Percentiles rank a stretch among this genome's conserved stretches.
These are phyloP conservation scores for Hypoxylon sp. DNA, from an alignment of 2,329 filamentous ascomycete species.

Conservation along the genomic window DNA sequence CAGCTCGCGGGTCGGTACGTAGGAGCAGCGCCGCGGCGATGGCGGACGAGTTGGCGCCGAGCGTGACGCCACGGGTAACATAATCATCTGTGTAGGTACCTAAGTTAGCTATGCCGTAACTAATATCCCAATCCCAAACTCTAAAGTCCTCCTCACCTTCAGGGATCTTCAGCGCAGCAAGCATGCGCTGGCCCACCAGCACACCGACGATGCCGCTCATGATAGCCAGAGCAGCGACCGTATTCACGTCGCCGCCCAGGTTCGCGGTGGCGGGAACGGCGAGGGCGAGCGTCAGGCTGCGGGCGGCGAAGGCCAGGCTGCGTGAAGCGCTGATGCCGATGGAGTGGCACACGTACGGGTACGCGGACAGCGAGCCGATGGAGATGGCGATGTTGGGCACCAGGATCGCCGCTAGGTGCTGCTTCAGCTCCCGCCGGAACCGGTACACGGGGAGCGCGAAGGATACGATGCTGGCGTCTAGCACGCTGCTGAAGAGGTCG, in stretches of 20 bases:
- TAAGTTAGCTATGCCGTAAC: not conserved
- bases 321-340: constrained; percentile 68
- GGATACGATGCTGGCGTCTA: constrained; percentile 72
- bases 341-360: constrained; percentile 68
- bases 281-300: constrained; percentile 72
- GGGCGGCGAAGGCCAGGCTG: constrained; percentile 68
- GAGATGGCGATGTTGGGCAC: constrained; percentile 67
- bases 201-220: constrained; percentile 72
- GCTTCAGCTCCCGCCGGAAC: constrained; percentile 68
- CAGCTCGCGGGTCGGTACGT: constrained; percentile 69
- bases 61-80: constrained; percentile 72
- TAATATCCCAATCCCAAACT: not conserved
- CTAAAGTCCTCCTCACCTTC: constrained; percentile 59
- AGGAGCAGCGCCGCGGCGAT: constrained; percentile 72
- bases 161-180: constrained; percentile 66
- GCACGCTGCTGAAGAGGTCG: constrained; percentile 67
- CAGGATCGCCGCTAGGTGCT: constrained; percentile 68
- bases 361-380: constrained; percentile 68
- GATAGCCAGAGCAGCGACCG: constrained; percentile 70
- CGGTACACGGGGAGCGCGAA: constrained; percentile 74
- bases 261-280: constrained; percentile 70
- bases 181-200: constrained; percentile 65
- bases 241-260: constrained; percentile 69
- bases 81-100: constrained; percentile 69
- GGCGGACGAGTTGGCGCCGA: constrained; percentile 73